Base-by-base conservation (phyloP, 305 asterid genomes). In the Stenogyne calaminthoides region DNA sequence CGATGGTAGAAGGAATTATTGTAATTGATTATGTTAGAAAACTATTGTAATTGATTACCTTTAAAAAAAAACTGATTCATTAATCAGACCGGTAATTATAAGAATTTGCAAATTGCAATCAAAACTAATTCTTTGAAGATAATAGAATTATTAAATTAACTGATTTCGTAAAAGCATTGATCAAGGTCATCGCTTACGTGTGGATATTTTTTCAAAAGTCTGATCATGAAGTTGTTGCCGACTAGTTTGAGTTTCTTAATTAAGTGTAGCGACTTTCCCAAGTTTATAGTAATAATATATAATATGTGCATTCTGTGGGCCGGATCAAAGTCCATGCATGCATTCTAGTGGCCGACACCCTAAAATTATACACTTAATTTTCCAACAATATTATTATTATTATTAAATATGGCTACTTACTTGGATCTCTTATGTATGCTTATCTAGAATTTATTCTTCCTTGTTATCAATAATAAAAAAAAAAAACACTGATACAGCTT, bases 321-420 rank as follows among this genome's bases (percentile, higher is more conserved):
- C 25, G 49, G 20, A 40, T 71, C 49, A 58, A 65, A 36, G 60
- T 77, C 52, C 69, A 64, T 72, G 77, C 69, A 64, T 72, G 77
- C 70, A 58, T 37, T 16, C 37, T 49, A 51, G 74, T 77, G 78
- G 78, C 81, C 78, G 78, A 77, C 81, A 77, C 29, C 12, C 52
- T 27, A 39, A 37, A 62, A 22, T 52, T 52, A 52, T 22, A 27
- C 1, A 25, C 5, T 25, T 58, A 59, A 22, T 20, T 29, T 76
- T 70, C 32, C 7, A 36, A 47, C 70, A 65, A 15, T 67, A n/a
- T n/a, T n/a, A n/a, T n/a, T n/a, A 70, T 70, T 14, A 58, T 27
- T 39, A 49, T n/a, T n/a, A n/a, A n/a, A 58, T 57, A 52, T 73
- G 56, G 54, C 71, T 73, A 37, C n/a, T n/a, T n/a, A n/a, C n/a